These are phyloP conservation scores for Phytophthora podocarpi DNA, from an alignment of 352 stramenopile genomes.

Conservation along the genomic window DNA sequence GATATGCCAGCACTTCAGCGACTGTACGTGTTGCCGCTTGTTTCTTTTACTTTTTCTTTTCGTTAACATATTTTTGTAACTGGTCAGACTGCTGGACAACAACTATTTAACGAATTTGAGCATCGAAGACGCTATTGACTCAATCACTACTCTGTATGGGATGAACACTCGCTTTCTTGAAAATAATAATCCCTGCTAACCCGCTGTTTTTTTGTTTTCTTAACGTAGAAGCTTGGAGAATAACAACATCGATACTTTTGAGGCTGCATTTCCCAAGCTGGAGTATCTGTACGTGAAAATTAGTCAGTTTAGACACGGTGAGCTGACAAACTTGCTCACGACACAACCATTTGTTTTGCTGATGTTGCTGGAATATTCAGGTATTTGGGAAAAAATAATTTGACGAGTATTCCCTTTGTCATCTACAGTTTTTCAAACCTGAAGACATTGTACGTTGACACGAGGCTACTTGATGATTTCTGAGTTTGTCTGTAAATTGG, in stretches of 20 bases:
- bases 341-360: too few relatives aligned
- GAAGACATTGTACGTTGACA: conserved; percentile 35
- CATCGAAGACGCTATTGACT: neutral
- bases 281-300: conserved; percentile 3
- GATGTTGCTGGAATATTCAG: neutral
- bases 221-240: neutral
- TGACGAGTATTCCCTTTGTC: conserved; percentile 40
- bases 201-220: neutral
- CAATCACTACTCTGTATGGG: conserved; percentile 8
- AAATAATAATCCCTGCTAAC: too few relatives aligned
- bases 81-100: conserved; percentile 10
- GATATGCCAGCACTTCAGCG: conserved; percentile 12
- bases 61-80: neutral
- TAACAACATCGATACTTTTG: conserved; percentile 2
- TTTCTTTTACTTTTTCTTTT: neutral
- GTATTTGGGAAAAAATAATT: conserved; percentile 46
- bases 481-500: too few relatives aligned
- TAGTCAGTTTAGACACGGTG: too few relatives aligned
- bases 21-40: conserved; percentile 7
- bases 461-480: neutral
- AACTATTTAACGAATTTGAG: conserved; percentile 13
- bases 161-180: neutral
- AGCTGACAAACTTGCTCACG: too few relatives aligned
- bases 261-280: neutral
- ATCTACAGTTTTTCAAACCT: conserved; percentile 47